Conservation (phyloP, 306 rosid genomes). For the Abrus pulchellus region DNA sequence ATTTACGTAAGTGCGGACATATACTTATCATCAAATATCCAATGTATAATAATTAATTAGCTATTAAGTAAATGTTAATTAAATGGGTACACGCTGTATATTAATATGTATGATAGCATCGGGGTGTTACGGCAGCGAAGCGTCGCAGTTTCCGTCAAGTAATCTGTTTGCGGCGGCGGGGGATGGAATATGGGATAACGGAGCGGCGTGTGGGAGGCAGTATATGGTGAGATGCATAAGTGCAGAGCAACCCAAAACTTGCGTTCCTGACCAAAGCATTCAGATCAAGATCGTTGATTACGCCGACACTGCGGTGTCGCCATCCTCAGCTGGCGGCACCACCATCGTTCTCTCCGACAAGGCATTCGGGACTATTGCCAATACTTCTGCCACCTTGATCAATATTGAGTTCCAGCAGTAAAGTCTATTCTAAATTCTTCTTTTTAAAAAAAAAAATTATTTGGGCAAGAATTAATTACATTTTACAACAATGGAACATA, state of each 20-base stretch:
- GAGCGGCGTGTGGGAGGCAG: slow-evolving; percentile 90
- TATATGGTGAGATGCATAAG: slow-evolving; percentile 81
- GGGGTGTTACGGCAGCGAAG: slow-evolving; percentile 67
- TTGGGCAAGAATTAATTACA: no score
- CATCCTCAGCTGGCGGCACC: slow-evolving; percentile 46
- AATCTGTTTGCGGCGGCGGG: slow-evolving; percentile 79
- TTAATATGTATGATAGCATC: slow-evolving; percentile 56
- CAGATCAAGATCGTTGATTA: slow-evolving; percentile 74
- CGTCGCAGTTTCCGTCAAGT: slow-evolving; percentile 71
- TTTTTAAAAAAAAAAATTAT: no score
- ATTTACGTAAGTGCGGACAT: slow-evolving; percentile 60
- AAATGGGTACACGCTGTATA: background rate
- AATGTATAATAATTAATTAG: no score
- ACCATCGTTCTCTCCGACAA: slow-evolving; percentile 68
- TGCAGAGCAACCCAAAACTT: slow-evolving; percentile 63
- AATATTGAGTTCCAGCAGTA: slow-evolving; percentile 86
- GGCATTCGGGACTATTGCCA: slow-evolving; percentile 66
- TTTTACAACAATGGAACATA: no score
- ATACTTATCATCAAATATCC: no score
- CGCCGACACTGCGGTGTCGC: background rate
- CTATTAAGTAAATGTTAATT: no score
- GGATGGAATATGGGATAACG: slow-evolving; percentile 92
- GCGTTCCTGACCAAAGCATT: slow-evolving; percentile 63
- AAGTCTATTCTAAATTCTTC: background rate
- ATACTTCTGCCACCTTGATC: slow-evolving; percentile 49